Evolutionary conservation across 1,284 basidiomycete genomes (phyloP), one percentile per base, ranked within the genome.

Genomic region (Pyrrhoderma lamaoense): DNA sequence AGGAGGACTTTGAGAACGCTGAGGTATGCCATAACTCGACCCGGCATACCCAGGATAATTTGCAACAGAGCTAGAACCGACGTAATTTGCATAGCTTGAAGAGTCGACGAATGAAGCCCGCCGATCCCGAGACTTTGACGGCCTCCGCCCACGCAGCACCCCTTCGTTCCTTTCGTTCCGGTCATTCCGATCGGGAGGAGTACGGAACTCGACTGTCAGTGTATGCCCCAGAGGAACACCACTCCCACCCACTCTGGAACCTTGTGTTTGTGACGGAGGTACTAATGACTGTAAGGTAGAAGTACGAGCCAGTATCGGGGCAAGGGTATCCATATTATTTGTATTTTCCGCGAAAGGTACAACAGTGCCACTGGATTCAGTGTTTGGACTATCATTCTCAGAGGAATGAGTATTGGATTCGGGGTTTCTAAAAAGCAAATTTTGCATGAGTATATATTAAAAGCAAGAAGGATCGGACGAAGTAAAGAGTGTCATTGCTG

Each of bases 161-260:
- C 36, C 44, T 19, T 55, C 53, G 27, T 31, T 31, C 27, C 27
- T 31, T 31, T 31, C 27, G 9, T 54, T 49, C 18, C 39, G 47
- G 16, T 54, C 53, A 31, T 11, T 31, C 27, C 27, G 27, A 31
- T 31, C 27, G 27, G 27, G 27, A n/a, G 53, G 53, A 52, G 61
- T 58, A 13, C 70, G 68, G 54, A 80, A 80, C 49, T 79, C 79
- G 52, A 81, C 76, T 0, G 79, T 80, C 55, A 73, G 73, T 1
- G 74, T 72, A 1, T 77, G 66, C 3, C 74, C 73, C 40, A 78
- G 18, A 37, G 55, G 54, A 13, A 53, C 35, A 21, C 49, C 42
- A 19, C 38, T 31, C 22, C 37, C 42, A 11, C 27, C 27, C 5
- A 31, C 27, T 31, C 27, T 31, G n/a, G 3, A 14, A 27, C 45